Conservation (phyloP, 305 asterid genomes). For the Stenogyne calaminthoides region DNA sequence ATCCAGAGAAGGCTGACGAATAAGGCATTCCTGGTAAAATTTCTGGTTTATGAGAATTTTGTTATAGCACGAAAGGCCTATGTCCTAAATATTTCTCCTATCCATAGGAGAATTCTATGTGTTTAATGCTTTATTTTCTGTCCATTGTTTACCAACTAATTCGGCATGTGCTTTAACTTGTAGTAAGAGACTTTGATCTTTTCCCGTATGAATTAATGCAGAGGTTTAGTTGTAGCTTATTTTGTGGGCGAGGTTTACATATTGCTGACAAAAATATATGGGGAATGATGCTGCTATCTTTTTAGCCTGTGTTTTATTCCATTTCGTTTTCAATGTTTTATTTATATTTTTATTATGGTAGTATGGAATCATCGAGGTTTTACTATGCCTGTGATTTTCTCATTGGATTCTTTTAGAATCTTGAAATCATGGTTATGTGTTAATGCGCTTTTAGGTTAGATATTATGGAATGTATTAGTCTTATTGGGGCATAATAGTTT, state of each 20-base stretch:
- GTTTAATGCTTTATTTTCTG: constrained; percentile 16
- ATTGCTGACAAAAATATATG: not conserved
- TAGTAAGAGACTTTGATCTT: constrained; percentile 11
- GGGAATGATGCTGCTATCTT: not conserved
- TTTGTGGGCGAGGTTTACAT: not conserved
- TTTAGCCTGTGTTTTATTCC: not conserved
- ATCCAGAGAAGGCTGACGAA: constrained; percentile 53
- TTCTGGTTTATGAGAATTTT: constrained; percentile 52
- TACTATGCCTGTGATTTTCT: not conserved
- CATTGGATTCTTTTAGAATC: not conserved
- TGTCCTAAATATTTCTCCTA: constrained; percentile 8
- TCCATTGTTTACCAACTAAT: constrained; percentile 9
- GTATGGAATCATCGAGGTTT: not conserved
- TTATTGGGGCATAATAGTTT: not conserved
- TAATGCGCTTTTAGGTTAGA: not conserved
- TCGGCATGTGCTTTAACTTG: constrained; percentile 24
- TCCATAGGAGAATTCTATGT: constrained; percentile 21
- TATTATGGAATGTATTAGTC: not conserved
- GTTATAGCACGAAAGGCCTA: constrained; percentile 15
- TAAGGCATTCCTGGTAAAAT: constrained; percentile 59
- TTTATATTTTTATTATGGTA: not conserved
- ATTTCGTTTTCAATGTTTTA: not conserved
- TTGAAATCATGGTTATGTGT: not conserved
- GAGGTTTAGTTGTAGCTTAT: constrained; percentile 18
- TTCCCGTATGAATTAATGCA: constrained; percentile 25